Evolutionary conservation across 805 yeast species (phyloP).

Genomic region (Ogataea polymorpha): DNA sequence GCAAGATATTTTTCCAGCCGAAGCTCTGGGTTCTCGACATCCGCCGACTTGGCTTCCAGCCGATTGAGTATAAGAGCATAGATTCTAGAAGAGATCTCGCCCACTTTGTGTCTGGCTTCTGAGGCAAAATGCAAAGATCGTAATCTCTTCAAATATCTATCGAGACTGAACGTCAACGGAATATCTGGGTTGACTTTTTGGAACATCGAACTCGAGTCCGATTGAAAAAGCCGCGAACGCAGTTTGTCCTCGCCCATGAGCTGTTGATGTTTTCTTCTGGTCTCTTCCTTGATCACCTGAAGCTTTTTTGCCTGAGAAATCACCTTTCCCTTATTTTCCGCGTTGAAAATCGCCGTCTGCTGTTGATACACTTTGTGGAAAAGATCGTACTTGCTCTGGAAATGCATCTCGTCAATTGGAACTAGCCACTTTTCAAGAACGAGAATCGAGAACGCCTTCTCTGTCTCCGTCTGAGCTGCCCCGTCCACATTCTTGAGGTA

Average conservation of each 20-base stretch:
- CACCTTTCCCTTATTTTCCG: slow-evolving; percentile 24
- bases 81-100: slow-evolving; percentile 61
- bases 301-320: slow-evolving; percentile 54
- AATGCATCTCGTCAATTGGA: slow-evolving; percentile 39
- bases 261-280: slow-evolving; percentile 35
- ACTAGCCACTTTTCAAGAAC: slow-evolving; percentile 48
- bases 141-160: slow-evolving; percentile 62
- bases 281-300: slow-evolving; percentile 58
- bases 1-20: slow-evolving; percentile 29
- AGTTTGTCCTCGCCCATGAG: slow-evolving; percentile 14
- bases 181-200: slow-evolving; percentile 47
- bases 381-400: slow-evolving; percentile 31
- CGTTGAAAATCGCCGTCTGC: slow-evolving; percentile 34
- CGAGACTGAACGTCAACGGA: slow-evolving; percentile 59
- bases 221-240: slow-evolving; percentile 10
- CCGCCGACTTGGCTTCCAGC: slow-evolving; percentile 57
- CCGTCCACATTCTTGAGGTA: slow-evolving; percentile 36
- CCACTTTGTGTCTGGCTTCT: slow-evolving; percentile 65
- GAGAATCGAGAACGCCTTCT: slow-evolving; percentile 41
- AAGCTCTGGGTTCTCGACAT: slow-evolving; percentile 18
- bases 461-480: slow-evolving; percentile 27
- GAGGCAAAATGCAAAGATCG: slow-evolving; percentile 63
- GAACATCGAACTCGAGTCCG: slow-evolving; percentile 12
- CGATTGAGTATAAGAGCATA: slow-evolving; percentile 55
- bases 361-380: slow-evolving; percentile 38